Evolutionary conservation across 2,329 filamentous ascomycete genomes (phyloP).

Genomic region (Nothophaeocryptopus gaeumannii): DNA sequence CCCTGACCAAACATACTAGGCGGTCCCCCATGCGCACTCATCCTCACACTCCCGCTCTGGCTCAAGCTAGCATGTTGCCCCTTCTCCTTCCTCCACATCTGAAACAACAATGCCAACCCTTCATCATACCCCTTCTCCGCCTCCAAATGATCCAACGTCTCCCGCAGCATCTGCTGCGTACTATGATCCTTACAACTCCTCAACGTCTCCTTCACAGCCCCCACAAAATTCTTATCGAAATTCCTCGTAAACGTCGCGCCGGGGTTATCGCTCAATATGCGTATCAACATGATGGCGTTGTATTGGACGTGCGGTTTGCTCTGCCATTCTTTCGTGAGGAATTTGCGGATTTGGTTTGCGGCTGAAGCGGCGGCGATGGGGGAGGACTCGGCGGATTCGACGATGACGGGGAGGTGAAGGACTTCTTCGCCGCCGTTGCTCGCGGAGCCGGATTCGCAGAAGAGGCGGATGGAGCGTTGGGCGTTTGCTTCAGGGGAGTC

Average conservation of each 20-base stretch:
- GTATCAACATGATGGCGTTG: constrained; percentile 92
- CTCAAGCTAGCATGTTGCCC: constrained; percentile 37
- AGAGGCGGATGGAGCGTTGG: constrained; percentile 65
- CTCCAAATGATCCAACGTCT: constrained; percentile 79
- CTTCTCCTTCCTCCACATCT: constrained; percentile 91
- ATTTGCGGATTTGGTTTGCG: constrained; percentile 77
- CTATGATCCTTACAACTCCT: constrained; percentile 67
- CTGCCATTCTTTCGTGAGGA: constrained; percentile 65
- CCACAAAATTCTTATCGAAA: constrained; percentile 78
- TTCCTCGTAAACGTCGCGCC: constrained; percentile 88
- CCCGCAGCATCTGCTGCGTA: constrained; percentile 81
- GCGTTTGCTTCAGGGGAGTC: constrained; percentile 66
- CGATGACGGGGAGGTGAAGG: constrained; percentile 85
- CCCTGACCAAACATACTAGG: neutral
- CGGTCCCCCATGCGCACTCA: too few relatives aligned
- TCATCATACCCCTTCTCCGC: constrained; percentile 69
- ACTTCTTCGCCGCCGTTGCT: constrained; percentile 75
- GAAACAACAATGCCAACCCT: constrained; percentile 65
- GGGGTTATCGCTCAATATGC: constrained; percentile 89
- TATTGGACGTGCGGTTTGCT: constrained; percentile 74
- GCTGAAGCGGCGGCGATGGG: constrained; percentile 80
- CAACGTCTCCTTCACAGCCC: constrained; percentile 71
- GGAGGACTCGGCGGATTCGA: constrained; percentile 91
- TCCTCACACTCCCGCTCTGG: constrained; percentile 2
- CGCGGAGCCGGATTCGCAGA: constrained; percentile 68